These are phyloP conservation scores for Dryas drummondii DNA, from an alignment of 306 rosid species.

Conservation along the genomic window DNA sequence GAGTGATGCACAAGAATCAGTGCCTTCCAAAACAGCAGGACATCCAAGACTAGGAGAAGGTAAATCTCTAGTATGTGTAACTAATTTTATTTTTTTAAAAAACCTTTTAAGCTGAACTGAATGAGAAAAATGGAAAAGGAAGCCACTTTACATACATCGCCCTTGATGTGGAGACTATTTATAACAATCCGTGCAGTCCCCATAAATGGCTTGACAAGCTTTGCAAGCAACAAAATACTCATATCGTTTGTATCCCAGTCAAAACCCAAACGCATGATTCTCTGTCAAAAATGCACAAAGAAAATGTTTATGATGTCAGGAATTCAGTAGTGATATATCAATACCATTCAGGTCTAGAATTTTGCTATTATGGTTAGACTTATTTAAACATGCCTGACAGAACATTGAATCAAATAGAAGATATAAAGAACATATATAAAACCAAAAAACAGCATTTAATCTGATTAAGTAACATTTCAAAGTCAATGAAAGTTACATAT, in stretches of 20 bases:
- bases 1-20: constrained; percentile 9
- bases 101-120: not conserved
- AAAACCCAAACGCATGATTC: constrained; percentile 70
- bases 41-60: not conserved
- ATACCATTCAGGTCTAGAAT: not conserved
- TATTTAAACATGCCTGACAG: no score
- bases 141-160: constrained; percentile 69
- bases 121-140: constrained; percentile 21
- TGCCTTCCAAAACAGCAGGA: not conserved
- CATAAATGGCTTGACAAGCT: constrained; percentile 76
- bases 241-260: constrained; percentile 97
- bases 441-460: no score
- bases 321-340: not conserved
- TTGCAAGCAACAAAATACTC: constrained; percentile 85
- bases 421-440: no score
- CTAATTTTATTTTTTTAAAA: not conserved
- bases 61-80: not conserved
- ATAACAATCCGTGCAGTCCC: constrained; percentile 96
- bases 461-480: not conserved
- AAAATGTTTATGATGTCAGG: constrained; percentile 20
- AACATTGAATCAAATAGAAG: no score
- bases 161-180: constrained; percentile 91
- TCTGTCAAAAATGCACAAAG: constrained; percentile 47
- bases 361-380: no score
- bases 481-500: not conserved